phyloP scores from a whole-genome alignment of 306 rosid species.

The Casuarina glauca region DNA sequence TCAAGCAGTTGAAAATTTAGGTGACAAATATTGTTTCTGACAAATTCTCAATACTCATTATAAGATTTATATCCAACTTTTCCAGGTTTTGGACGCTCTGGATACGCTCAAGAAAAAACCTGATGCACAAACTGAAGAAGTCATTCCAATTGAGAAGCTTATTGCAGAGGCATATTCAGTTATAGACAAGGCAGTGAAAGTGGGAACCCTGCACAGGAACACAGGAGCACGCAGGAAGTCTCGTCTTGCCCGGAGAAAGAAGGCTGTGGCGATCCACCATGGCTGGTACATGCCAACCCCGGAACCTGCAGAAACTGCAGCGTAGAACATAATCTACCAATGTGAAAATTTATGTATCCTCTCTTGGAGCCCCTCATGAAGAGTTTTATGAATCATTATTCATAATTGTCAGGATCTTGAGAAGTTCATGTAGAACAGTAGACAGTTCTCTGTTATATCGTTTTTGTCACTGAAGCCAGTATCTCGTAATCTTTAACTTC shows the following conservation, averaged over 20 bases:
- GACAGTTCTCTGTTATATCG: neutral
- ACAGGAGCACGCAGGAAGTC: constrained; percentile 90
- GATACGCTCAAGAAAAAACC: constrained; percentile 79
- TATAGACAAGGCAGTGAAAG: constrained; percentile 94
- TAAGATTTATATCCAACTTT: constrained; percentile 14
- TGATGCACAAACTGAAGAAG: constrained; percentile 71
- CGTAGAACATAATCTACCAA: constrained; percentile 23
- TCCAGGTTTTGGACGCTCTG: constrained; percentile 86
- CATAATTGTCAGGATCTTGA: neutral
- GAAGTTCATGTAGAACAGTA: neutral
- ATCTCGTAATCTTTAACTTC: neutral
- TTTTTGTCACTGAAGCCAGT: neutral
- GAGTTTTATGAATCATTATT: neutral
- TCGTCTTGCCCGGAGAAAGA: constrained; percentile 90
- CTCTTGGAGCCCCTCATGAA: neutral
- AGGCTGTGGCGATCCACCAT: constrained; percentile 83
- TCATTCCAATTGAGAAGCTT: constrained; percentile 71
- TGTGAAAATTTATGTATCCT: constrained; percentile 1
- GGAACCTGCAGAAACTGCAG: constrained; percentile 44
- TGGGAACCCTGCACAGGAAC: constrained; percentile 85
- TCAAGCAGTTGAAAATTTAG: neutral
- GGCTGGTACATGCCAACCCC: constrained; percentile 88
- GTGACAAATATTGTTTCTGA: neutral
- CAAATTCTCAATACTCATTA: neutral
- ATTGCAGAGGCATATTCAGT: constrained; percentile 89